Evolutionary conservation across 1,284 basidiomycete species (phyloP).

Genomic region (Chondrostereum purpureum): DNA sequence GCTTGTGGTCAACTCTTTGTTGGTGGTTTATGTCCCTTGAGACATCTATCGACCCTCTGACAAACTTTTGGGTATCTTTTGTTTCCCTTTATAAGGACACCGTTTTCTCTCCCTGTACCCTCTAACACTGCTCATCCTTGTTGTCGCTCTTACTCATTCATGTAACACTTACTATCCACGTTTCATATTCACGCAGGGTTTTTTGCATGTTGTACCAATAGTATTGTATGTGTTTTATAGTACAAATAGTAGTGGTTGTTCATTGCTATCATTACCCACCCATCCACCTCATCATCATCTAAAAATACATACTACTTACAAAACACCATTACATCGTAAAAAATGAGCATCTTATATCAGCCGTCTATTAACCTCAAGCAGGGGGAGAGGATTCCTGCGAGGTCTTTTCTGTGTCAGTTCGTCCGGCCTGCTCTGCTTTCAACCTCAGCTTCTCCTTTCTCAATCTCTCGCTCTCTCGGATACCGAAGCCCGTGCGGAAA

Average conservation of each 20-base stretch:
- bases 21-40: constrained; percentile 62
- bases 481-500: constrained; percentile 54
- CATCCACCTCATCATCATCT: no score
- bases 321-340: background rate
- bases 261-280: no score
- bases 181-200: background rate
- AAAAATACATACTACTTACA: background rate
- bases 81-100: no score
- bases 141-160: no score
- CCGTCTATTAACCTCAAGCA: no score
- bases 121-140: no score
- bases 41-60: background rate
- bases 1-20: constrained; percentile 63
- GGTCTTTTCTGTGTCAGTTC: background rate
- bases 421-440: constrained; percentile 1
- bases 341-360: no score
- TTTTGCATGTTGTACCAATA: background rate
- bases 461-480: constrained; percentile 44
- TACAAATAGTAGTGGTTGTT: background rate
- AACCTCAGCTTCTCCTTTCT: constrained; percentile 34
- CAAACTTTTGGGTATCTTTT: no score
- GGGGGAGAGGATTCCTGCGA: no score
- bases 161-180: no score
- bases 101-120: background rate
- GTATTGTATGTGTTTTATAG: background rate